Evolutionary conservation across 352 stramenopile species (phyloP), one percentile per base, ranked within the genome.

Genomic region (Elongisporangium undulatum): DNA sequence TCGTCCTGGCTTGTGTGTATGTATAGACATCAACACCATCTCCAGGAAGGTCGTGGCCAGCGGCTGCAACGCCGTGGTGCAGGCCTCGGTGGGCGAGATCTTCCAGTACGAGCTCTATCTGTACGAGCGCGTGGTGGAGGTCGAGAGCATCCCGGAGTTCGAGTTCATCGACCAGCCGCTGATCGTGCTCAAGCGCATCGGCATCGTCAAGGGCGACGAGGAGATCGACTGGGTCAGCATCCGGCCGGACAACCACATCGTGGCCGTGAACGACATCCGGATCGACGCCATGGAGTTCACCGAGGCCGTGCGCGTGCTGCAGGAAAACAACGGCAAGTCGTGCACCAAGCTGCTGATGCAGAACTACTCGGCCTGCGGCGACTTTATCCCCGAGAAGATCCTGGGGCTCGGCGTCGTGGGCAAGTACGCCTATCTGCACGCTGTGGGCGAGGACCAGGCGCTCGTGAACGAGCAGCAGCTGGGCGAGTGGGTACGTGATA

Each of bases 301-400:
- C 4, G 79, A 90, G 20, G 83, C 85, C 3, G 82, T 95, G 20
- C 82, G 73, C 45, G 79, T 93, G 19, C 69, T 95, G 12, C 85
- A 95, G 48, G 83, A 92, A 49, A 93, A 95, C 66, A 95, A 95
- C 51, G 85, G 85, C 34, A 81, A 87, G 41, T 81, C 88, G 64
- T 95, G 85, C 69, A 95, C 83, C 15, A 95, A 92, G 57, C 54
- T 95, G 24, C 70, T 95, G 17, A 93, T 95, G 82, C 85, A 95
- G 56, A 95, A 95, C 51, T 95, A 92, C 53, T 91, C 83, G 59
- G 82, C 83, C 0, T 90, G 83, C 38, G 85, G 85, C 17, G 85
- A 95, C 19, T 95, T 95, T 49, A 95, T 95, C 24, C 85, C 85
- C 2, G 85, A 95, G 58, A 95, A 95, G 56, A 92, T 95, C 54